phyloP scores from a whole-genome alignment of 257 asterid species.

The Nyctanthes arbortristis region DNA sequence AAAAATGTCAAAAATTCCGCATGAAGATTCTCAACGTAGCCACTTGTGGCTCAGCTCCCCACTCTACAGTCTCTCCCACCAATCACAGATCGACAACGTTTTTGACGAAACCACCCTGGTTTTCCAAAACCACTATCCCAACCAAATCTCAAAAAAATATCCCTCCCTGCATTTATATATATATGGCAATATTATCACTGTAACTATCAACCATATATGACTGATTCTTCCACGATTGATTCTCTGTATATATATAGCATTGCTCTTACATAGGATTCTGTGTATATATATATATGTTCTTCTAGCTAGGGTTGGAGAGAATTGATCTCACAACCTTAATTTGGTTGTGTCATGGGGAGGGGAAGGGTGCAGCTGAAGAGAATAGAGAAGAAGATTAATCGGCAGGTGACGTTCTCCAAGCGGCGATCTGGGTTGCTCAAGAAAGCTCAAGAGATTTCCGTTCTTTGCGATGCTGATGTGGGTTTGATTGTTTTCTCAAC shows the following conservation, averaged over 20 bases:
- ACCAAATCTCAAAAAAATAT: slow-evolving; percentile 27
- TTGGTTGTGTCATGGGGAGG: slow-evolving; percentile 73
- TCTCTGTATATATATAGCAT: neutral
- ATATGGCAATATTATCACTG: no score
- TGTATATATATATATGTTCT: no score
- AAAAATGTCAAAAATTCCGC: neutral
- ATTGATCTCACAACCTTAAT: no score
- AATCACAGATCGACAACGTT: slow-evolving; percentile 56
- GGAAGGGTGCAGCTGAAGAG: slow-evolving; percentile 81
- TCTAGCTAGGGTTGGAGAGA: no score
- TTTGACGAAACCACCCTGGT: slow-evolving; percentile 51
- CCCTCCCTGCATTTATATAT: slow-evolving; percentile 20
- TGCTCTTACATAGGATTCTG: no score
- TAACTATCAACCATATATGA: no score
- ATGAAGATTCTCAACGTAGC: neutral
- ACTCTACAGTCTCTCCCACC: slow-evolving; percentile 22
- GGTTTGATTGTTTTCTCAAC: slow-evolving; percentile 73
- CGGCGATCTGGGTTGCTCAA: slow-evolving; percentile 75
- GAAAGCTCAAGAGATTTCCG: slow-evolving; percentile 86
- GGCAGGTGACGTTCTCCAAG: slow-evolving; percentile 85
- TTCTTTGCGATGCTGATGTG: slow-evolving; percentile 82
- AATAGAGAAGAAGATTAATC: slow-evolving; percentile 78
- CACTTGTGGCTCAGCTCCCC: neutral
- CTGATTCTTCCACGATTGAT: no score
- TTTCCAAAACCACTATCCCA: slow-evolving; percentile 25